phyloP scores from a whole-genome alignment of 306 rosid species.

The barrel medic (Medicago truncatula) region MtrunA17r5.0-ANR NC_053048.1:1832001-1832500 shows the following conservation, averaged over 20 bases:
- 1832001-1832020: background rate
- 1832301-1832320: background rate
- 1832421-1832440: background rate
- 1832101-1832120: background rate
- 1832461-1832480: background rate
- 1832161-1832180: background rate
- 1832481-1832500: background rate
- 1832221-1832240: background rate
- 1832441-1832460: background rate
- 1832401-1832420: too few relatives aligned
- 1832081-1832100: background rate
- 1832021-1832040: background rate
- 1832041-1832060: background rate
- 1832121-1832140: background rate
- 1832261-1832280: background rate
- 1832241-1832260: background rate
- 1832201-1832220: background rate
- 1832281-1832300: background rate
- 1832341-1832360: too few relatives aligned
- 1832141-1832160: background rate
- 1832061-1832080: background rate
- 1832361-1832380: too few relatives aligned
- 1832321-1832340: background rate
- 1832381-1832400: background rate
- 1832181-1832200: background rate